phyloP scores from a whole-genome alignment of 2,329 filamentous ascomycete species.

The Ophiobolus disseminans region DNA sequence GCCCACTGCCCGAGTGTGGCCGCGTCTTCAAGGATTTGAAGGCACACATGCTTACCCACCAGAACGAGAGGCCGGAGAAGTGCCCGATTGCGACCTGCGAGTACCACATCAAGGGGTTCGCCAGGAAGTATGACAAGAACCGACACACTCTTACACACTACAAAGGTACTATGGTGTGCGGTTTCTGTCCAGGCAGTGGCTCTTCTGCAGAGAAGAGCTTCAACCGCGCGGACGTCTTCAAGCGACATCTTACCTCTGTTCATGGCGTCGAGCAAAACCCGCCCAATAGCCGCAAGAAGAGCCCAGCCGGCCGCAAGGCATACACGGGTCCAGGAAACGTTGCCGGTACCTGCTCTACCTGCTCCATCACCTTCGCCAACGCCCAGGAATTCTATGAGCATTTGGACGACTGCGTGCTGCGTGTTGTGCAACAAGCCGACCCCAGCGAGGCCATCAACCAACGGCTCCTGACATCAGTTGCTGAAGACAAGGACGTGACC shows the following conservation, averaged over 20 bases:
- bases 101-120: conserved; percentile 91
- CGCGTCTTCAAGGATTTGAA: conserved; percentile 89
- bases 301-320: conserved; percentile 65
- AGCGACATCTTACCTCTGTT: conserved; percentile 87
- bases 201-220: conserved; percentile 93
- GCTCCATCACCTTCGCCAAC: conserved; percentile 80
- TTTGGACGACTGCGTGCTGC: conserved; percentile 74
- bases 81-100: conserved; percentile 92
- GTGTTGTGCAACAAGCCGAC: conserved; percentile 61
- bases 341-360: conserved; percentile 90
- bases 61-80: conserved; percentile 89
- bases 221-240: conserved; percentile 95
- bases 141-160: conserved; percentile 93
- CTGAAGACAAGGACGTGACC: conserved; percentile 49
- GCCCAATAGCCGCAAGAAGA: conserved; percentile 86
- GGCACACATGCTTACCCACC: conserved; percentile 93
- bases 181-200: conserved; percentile 89
- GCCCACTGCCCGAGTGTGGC: conserved; percentile 83
- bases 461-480: conserved; percentile 49
- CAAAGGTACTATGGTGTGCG: conserved; percentile 96
- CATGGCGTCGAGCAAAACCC: conserved; percentile 93
- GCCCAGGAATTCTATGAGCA: conserved; percentile 98
- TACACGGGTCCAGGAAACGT: conserved; percentile 72
- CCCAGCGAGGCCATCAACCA: conserved; percentile 54
- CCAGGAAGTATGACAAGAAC: conserved; percentile 96